Evolutionary conservation across 768 basidiomycete species (phyloP).

Genomic region (Agrocybe praecox): DNA sequence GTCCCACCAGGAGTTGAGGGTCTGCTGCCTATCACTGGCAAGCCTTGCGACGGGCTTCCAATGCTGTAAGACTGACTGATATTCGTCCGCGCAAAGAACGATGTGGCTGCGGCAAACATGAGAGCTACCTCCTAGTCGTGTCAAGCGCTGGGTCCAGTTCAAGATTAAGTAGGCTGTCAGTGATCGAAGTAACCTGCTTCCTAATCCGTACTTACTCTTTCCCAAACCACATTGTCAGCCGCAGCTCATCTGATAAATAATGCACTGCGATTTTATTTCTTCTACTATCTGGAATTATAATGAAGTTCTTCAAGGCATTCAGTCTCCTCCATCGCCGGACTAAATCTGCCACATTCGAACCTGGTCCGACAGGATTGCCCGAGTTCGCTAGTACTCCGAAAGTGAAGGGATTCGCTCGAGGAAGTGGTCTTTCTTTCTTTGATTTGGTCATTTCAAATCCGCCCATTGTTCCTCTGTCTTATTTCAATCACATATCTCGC

Average conservation of each 20-base stretch:
- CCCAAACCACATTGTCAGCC: slow-evolving; percentile 11
- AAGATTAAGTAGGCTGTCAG: too few relatives aligned
- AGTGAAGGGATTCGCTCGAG: neutral
- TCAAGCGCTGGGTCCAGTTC: neutral
- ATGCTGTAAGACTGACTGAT: slow-evolving; percentile 83
- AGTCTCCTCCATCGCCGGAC: slow-evolving; percentile 48
- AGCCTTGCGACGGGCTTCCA: slow-evolving; percentile 37
- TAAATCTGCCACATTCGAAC: slow-evolving; percentile 45
- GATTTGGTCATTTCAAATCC: slow-evolving; percentile 17
- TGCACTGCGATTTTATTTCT: neutral
- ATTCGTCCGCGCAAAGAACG: slow-evolving; percentile 79
- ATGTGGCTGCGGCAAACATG: slow-evolving; percentile 83
- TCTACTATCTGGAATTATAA: slow-evolving; percentile 16
- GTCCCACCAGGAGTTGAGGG: slow-evolving; percentile 47
- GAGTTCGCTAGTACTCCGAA: slow-evolving; percentile 15
- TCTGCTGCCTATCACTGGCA: slow-evolving; percentile 33
- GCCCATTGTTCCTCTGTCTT: slow-evolving; percentile 4
- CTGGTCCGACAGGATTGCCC: slow-evolving; percentile 14
- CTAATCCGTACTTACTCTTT: neutral
- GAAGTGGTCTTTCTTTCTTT: slow-evolving; percentile 10
- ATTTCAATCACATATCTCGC: slow-evolving; percentile 13
- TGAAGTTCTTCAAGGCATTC: slow-evolving; percentile 50
- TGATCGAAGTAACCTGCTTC: neutral
- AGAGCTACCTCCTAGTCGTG: neutral
- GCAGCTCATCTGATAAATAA: neutral